A percentile compares a stretch with the other conserved stretches of the same genome.
These are phyloP conservation scores for Thozetella sp. DNA, from an alignment of 495 filamentous ascomycete species.

Conservation along the genomic window DNA sequence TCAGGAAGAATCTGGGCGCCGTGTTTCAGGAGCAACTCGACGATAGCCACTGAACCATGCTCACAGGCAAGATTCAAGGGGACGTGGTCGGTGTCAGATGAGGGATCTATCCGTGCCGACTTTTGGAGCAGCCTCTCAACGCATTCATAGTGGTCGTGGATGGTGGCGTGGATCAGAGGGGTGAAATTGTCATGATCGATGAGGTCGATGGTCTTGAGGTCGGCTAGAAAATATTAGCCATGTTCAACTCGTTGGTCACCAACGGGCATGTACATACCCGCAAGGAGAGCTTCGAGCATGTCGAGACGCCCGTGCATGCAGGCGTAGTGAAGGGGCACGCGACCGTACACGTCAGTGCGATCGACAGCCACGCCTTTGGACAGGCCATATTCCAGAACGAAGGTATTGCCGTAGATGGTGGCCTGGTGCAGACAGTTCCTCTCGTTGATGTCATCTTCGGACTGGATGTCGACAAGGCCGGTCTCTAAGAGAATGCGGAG, in stretches of 20 bases:
- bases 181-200: conserved; percentile 98
- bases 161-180: conserved; percentile 91
- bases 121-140: conserved; percentile 73
- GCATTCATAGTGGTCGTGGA: conserved; percentile 77
- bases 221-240: conserved; percentile 29
- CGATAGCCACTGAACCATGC: conserved; percentile 80
- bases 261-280: conserved; percentile 32
- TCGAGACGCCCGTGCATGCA: conserved; percentile 90
- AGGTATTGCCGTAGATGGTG: conserved; percentile 80
- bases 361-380: conserved; percentile 71
- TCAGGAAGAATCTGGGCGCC: conserved; percentile 81
- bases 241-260: not conserved
- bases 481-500: conserved; percentile 77
- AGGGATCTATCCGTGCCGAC: conserved; percentile 78
- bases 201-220: conserved; percentile 68
- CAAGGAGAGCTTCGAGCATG: conserved; percentile 75
- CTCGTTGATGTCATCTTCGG: conserved; percentile 96
- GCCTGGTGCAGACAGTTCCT: conserved; percentile 95
- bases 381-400: conserved; percentile 76
- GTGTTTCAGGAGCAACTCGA: conserved; percentile 78
- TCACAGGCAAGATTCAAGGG: conserved; percentile 94
- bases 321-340: conserved; percentile 93
- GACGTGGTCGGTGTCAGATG: conserved; percentile 85
- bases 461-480: conserved; percentile 79
- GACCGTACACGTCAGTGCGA: conserved; percentile 86